Conservation (phyloP, 345 rosid species). For the Anacardium occidentale region DNA sequence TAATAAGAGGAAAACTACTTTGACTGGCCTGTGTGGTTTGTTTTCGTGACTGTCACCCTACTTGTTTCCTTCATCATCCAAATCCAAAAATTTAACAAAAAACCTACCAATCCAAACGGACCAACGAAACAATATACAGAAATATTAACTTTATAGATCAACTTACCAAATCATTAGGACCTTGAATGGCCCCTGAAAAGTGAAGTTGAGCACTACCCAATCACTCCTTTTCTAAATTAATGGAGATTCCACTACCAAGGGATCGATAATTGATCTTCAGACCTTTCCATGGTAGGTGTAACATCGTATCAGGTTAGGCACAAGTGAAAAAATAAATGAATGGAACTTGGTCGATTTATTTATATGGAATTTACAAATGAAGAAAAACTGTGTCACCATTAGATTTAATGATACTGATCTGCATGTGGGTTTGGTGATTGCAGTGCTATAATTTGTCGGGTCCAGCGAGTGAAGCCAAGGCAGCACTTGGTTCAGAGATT, state of each 20-base stretch:
- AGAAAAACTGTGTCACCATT: neutral
- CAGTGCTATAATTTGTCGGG: conserved; percentile 5
- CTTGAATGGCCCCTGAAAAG: neutral
- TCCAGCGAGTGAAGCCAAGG: neutral
- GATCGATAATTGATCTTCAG: neutral
- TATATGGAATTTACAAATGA: no score
- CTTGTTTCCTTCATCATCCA: no score
- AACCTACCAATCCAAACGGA: no score
- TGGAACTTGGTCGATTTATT: neutral
- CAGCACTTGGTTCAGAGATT: conserved; percentile 4
- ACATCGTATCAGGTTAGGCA: conserved; percentile 12
- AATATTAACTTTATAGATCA: neutral
- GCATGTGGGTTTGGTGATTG: neutral
- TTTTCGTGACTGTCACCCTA: no score
- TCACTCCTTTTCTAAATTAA: neutral
- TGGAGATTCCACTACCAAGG: neutral
- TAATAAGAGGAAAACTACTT: conserved; percentile 25
- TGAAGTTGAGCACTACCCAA: neutral
- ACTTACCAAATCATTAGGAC: neutral
- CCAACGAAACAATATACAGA: neutral
- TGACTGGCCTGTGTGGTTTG: neutral
- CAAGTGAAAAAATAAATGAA: neutral
- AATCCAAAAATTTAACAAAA: no score
- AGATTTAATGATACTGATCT: neutral
- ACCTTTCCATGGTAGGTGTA: conserved; percentile 1